These are phyloP conservation scores for Durotheca rogersii DNA, from an alignment of 495 filamentous ascomycete species.

Conservation along the genomic window DNA sequence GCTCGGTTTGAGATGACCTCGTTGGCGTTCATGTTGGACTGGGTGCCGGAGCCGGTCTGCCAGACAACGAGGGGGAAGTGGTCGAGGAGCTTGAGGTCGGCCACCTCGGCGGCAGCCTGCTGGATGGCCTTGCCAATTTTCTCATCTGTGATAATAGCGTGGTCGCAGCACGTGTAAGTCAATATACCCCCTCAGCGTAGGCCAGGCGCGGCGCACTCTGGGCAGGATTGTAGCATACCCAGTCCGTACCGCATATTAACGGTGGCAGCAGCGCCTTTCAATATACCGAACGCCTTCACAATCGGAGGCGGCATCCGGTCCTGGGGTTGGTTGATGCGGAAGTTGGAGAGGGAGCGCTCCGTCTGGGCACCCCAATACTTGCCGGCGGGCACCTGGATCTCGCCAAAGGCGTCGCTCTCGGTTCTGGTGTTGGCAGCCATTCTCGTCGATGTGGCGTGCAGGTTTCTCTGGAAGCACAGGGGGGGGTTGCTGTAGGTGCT, in stretches of 20 bases:
- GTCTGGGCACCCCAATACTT: constrained; percentile 99
- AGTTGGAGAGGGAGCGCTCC: constrained; percentile 94
- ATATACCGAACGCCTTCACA: constrained; percentile 89
- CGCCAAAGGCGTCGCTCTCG: constrained; percentile 96
- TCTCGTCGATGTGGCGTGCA: constrained; percentile 51
- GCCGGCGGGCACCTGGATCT: constrained; percentile 86
- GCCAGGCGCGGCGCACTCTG: constrained; percentile 16
- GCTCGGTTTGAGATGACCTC: constrained; percentile 99
- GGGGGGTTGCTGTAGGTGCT: constrained; percentile 21
- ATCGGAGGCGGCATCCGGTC: constrained; percentile 97
- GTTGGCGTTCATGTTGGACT: constrained; percentile 99
- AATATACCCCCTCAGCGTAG: constrained; percentile 12
- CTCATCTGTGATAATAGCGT: constrained; percentile 62
- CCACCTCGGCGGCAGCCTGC: constrained; percentile 91
- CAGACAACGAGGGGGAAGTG: constrained; percentile 99
- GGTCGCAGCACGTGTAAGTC: constrained; percentile 25
- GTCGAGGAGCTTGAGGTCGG: constrained; percentile 88
- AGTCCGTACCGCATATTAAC: constrained; percentile 96
- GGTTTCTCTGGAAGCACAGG: constrained; percentile 38
- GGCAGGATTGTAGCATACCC: constrained; percentile 57
- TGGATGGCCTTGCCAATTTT: constrained; percentile 92
- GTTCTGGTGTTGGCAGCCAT: constrained; percentile 63
- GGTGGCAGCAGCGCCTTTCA: constrained; percentile 93
- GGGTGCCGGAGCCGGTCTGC: constrained; percentile 98
- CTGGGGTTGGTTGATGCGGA: constrained; percentile 98